Evolutionary conservation across 31 red algal species (phyloP).

Genomic region (Endocladia muricata): DNA sequence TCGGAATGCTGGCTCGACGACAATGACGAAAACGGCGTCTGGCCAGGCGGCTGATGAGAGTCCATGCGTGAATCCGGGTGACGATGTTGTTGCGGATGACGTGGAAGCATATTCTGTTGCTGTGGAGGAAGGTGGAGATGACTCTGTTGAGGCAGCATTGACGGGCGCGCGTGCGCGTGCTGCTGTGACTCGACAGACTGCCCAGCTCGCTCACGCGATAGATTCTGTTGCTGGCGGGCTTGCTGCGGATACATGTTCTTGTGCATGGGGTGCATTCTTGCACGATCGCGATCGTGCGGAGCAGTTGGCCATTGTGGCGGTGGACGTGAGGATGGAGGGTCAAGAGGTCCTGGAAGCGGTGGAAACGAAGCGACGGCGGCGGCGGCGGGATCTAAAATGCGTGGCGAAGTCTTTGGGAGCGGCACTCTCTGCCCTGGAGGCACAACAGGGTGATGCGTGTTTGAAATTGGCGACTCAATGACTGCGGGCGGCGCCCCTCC

Average conservation of each 20-base stretch:
- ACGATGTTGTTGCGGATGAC: background rate
- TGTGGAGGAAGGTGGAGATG: background rate
- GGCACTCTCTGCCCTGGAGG: too few species aligned
- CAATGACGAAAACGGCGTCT: slow-evolving; percentile 21
- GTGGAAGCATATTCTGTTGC: background rate
- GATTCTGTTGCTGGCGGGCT: background rate
- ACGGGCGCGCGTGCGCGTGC: background rate
- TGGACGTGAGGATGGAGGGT: background rate
- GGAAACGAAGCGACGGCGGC: too few species aligned
- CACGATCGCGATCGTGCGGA: too few species aligned
- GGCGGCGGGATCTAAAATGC: too few species aligned
- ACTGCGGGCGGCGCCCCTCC: background rate
- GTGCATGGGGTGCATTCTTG: background rate
- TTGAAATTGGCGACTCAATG: too few species aligned
- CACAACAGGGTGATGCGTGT: too few species aligned
- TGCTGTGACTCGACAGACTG: too few species aligned
- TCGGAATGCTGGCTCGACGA: slow-evolving; percentile 1
- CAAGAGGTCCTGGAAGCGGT: background rate
- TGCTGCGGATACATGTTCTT: background rate
- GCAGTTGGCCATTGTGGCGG: too few species aligned
- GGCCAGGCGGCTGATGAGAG: background rate
- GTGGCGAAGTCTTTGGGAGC: too few species aligned
- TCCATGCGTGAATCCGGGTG: too few species aligned
- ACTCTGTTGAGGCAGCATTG: background rate
- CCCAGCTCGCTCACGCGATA: too few species aligned